These are phyloP conservation scores for Batkoa obscura DNA, from an alignment of 371 early-diverging fungal species.

Conservation along the genomic window DNA sequence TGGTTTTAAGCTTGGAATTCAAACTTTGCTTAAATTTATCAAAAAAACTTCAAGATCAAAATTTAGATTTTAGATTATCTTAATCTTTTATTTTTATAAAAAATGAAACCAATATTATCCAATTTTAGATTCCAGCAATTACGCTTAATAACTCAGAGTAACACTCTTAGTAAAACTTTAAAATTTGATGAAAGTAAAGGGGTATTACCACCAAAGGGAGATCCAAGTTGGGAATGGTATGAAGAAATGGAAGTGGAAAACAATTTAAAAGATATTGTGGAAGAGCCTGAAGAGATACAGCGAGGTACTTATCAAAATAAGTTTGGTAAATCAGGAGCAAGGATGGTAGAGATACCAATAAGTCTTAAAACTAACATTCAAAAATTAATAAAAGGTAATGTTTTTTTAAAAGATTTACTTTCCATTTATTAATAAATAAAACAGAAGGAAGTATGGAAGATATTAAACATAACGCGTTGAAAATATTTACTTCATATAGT, in stretches of 20 bases:
- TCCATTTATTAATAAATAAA: not conserved
- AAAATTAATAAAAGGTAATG: conserved; percentile 16
- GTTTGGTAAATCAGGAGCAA: conserved; percentile 52
- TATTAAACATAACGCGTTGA: conserved; percentile 40
- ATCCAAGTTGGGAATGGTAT: conserved; percentile 2
- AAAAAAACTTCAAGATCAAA: too few species aligned
- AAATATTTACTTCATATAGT: conserved; percentile 37
- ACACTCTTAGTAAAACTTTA: too few species aligned
- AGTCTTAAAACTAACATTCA: conserved; percentile 26
- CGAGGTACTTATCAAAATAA: conserved; percentile 46
- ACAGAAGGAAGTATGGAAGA: conserved; percentile 26
- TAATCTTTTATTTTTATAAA: too few species aligned
- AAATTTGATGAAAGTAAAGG: not conserved
- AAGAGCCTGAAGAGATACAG: conserved; percentile 1
- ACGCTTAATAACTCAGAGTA: too few species aligned
- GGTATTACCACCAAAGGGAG: not conserved
- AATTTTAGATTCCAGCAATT: too few species aligned
- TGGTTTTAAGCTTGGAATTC: too few species aligned
- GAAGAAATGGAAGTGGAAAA: not conserved
- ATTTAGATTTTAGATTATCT: too few species aligned
- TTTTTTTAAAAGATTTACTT: not conserved
- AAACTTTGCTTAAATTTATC: too few species aligned
- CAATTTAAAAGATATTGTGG: not conserved
- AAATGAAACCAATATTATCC: too few species aligned
- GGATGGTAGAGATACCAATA: conserved; percentile 35